phyloP scores from a whole-genome alignment of 1,284 basidiomycete genomes.

The Malassezia psittaci region DNA sequence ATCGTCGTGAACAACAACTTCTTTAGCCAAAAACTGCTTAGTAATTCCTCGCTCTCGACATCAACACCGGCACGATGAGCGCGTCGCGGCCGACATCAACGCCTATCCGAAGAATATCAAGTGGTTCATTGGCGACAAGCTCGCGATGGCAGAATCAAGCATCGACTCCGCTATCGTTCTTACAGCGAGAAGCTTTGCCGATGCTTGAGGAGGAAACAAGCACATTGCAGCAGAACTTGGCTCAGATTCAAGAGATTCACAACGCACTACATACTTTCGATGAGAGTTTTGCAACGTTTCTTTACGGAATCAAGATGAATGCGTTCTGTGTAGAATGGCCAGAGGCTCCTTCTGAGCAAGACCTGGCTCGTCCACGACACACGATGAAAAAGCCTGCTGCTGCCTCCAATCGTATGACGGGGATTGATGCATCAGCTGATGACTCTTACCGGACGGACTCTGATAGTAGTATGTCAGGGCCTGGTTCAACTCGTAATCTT shows the following conservation, averaged over 20 bases:
- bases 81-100: constrained; percentile 51
- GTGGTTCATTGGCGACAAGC: constrained; percentile 76
- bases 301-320: constrained; percentile 89
- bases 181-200: constrained; percentile 64
- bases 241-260: constrained; percentile 62
- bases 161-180: constrained; percentile 71
- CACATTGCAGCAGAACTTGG: constrained; percentile 64
- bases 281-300: constrained; percentile 80
- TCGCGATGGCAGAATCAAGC: constrained; percentile 54
- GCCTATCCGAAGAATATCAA: constrained; percentile 76
- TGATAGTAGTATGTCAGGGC: constrained; percentile 16
- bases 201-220: constrained; percentile 81
- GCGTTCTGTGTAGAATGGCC: constrained; percentile 83
- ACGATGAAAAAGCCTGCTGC: background rate
- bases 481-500: too few relatives aligned
- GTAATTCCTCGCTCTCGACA: background rate
- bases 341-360: constrained; percentile 50
- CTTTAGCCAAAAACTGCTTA: background rate
- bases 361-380: background rate
- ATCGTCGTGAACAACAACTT: background rate
- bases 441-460: constrained; percentile 43
- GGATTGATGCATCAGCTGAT: constrained; percentile 18
- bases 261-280: constrained; percentile 74
- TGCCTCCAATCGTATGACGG: background rate
- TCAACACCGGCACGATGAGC: constrained; percentile 8